A percentile compares a stretch with the other conserved stretches of the same genome.
Evolutionary conservation across 2,329 filamentous ascomycete species (phyloP).

Genomic region (Colletotrichum sp.): DNA sequence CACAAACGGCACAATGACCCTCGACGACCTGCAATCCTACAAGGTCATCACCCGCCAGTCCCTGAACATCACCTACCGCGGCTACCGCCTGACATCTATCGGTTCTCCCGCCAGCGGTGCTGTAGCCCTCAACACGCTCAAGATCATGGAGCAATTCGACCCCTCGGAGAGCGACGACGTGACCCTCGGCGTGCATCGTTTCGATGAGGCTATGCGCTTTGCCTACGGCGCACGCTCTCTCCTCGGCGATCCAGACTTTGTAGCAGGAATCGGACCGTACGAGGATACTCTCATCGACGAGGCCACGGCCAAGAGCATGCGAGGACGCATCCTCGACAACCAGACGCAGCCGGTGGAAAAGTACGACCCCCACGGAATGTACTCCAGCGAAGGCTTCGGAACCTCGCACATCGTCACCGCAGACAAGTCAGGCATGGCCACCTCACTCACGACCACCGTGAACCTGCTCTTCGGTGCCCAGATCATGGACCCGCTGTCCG

Average conservation of each 20-base stretch:
- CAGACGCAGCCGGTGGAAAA: slow-evolving; percentile 73
- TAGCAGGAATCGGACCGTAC: slow-evolving; percentile 65
- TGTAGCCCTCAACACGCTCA: slow-evolving; percentile 77
- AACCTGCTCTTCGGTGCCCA: slow-evolving; percentile 86
- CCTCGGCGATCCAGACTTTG: slow-evolving; percentile 82
- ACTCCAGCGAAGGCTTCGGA: slow-evolving; percentile 72
- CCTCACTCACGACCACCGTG: slow-evolving; percentile 85
- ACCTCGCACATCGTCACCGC: slow-evolving; percentile 77
- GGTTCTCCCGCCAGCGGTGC: slow-evolving; percentile 80
- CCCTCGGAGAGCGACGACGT: slow-evolving; percentile 55
- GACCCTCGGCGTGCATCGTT: slow-evolving; percentile 78
- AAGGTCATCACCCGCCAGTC: slow-evolving; percentile 68
- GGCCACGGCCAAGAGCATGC: slow-evolving; percentile 62
- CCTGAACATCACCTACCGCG: slow-evolving; percentile 69
- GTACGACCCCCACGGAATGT: slow-evolving; percentile 74
- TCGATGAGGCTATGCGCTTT: slow-evolving; percentile 90
- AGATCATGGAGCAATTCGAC: slow-evolving; percentile 80
- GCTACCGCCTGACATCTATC: slow-evolving; percentile 71
- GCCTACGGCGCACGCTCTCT: slow-evolving; percentile 81
- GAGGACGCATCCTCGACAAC: slow-evolving; percentile 72
- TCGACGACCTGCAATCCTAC: slow-evolving; percentile 79
- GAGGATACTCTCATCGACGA: slow-evolving; percentile 72
- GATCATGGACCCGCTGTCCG: slow-evolving; percentile 80
- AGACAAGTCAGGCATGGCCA: slow-evolving; percentile 75
- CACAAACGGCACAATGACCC: slow-evolving; percentile 82